Evolutionary conservation across 495 filamentous ascomycete species (phyloP).

Genomic region (Paragyromitra xinjiangensis): DNA sequence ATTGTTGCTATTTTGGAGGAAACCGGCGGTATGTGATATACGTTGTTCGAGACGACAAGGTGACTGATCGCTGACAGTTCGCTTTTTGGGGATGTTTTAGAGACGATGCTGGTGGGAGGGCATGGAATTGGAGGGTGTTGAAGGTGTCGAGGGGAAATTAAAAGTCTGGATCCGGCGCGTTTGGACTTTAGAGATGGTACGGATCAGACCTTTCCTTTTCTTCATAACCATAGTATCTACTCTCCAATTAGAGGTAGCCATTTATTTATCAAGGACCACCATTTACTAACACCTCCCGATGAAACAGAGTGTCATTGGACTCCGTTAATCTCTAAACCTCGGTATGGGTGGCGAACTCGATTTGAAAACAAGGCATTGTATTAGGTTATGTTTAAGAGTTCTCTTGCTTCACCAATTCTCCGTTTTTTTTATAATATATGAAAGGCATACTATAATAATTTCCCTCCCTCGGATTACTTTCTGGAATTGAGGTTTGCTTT

Average conservation of each 20-base stretch:
- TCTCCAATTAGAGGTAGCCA: slow-evolving; percentile 52
- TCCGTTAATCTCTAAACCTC: slow-evolving; percentile 67
- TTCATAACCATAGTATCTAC: slow-evolving; percentile 46
- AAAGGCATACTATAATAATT: slow-evolving; percentile 56
- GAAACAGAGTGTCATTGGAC: slow-evolving; percentile 80
- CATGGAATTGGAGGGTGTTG: slow-evolving; percentile 87
- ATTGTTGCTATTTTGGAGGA: slow-evolving; percentile 96
- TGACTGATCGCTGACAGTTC: neutral
- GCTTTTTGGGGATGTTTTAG: slow-evolving; percentile 36
- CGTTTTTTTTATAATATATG: slow-evolving; percentile 50
- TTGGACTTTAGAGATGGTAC: slow-evolving; percentile 98
- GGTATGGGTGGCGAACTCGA: neutral
- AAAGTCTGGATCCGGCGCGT: slow-evolving; percentile 98
- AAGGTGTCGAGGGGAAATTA: slow-evolving; percentile 87
- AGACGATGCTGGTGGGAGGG: slow-evolving; percentile 99
- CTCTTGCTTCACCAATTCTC: slow-evolving; percentile 15
- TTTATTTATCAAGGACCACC: slow-evolving; percentile 13
- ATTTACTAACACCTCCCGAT: slow-evolving; percentile 12
- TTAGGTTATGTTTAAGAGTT: slow-evolving; percentile 27
- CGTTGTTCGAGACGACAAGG: neutral
- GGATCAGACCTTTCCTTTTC: slow-evolving; percentile 37
- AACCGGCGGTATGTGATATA: slow-evolving; percentile 70
- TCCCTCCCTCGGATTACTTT: slow-evolving; percentile 47
- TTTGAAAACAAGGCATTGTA: slow-evolving; percentile 1
- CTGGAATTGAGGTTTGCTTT: slow-evolving; percentile 32